These are phyloP conservation scores for Theobroma grandiflorum DNA, from an alignment of 441 rosid species.

Conservation along the genomic window DNA sequence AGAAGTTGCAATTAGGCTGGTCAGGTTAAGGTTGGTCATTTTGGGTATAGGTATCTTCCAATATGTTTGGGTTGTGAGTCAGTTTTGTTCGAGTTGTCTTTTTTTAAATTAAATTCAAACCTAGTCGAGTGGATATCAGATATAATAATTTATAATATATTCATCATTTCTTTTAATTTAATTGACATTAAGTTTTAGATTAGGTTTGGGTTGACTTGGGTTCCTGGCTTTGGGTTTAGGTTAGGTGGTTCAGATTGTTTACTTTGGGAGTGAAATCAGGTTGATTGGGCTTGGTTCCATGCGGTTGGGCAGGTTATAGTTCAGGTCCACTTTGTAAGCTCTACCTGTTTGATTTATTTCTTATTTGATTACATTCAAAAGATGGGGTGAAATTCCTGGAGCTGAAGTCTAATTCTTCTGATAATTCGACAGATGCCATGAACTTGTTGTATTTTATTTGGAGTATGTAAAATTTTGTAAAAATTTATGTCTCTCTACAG, in stretches of 20 bases:
- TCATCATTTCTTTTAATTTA: no score
- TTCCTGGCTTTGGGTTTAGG: not conserved
- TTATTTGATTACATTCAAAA: not conserved
- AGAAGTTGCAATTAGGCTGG: no score
- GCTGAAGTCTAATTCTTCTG: not conserved
- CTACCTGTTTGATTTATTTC: not conserved
- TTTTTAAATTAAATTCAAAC: no score
- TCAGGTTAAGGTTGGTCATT: no score
- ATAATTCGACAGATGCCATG: not conserved
- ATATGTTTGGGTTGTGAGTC: no score
- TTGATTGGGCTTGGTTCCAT: not conserved
- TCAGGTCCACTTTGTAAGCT: not conserved
- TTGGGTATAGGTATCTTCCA: no score
- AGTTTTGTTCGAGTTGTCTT: no score
- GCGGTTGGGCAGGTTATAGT: not conserved
- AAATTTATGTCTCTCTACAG: conserved; percentile 40
- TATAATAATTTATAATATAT: no score
- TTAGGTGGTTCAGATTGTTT: not conserved
- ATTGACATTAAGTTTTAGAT: not conserved
- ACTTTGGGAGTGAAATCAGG: not conserved
- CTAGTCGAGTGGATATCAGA: no score
- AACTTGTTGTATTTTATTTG: conserved; percentile 16
- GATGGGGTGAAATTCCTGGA: not conserved
- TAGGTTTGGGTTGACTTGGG: not conserved
- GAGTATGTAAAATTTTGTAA: not conserved